These are phyloP conservation scores for Leccinum discolor DNA, from an alignment of 1,284 basidiomycete genomes.

Conservation along the genomic window DNA sequence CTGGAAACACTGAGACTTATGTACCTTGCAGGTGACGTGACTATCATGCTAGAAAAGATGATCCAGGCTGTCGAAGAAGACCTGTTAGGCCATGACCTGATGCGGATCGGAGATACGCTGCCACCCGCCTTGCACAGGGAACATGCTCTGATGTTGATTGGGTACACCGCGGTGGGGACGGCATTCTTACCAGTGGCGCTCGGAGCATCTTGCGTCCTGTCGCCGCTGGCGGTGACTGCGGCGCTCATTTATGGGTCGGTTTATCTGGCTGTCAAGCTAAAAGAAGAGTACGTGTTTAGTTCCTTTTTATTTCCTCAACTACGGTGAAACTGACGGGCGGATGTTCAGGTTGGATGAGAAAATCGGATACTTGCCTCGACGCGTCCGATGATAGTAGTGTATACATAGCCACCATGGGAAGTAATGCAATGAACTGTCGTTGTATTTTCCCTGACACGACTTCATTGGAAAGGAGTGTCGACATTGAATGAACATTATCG, in stretches of 20 bases:
- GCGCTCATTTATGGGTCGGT: not conserved
- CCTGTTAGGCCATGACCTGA: not conserved
- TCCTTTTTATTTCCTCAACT: not conserved
- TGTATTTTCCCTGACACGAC: too few relatives aligned
- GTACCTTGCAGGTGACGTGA: not conserved
- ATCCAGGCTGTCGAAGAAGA: not conserved
- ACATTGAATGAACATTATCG: too few relatives aligned
- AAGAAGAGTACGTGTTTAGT: not conserved
- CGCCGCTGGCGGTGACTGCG: not conserved
- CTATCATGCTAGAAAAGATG: not conserved
- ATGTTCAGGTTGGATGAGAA: not conserved
- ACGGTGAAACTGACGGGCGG: not conserved
- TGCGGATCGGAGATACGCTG: not conserved
- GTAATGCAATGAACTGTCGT: too few relatives aligned
- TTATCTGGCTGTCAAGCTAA: not conserved
- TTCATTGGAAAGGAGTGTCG: too few relatives aligned
- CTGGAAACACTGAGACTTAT: not conserved
- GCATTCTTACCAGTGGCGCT: not conserved
- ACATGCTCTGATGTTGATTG: not conserved
- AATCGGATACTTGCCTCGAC: too few relatives aligned
- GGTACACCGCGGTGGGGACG: not conserved
- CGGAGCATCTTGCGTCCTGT: not conserved
- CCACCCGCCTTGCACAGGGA: not conserved
- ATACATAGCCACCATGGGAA: too few relatives aligned
- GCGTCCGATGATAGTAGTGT: too few relatives aligned